Base-by-base conservation (phyloP, 345 rosid genomes). In the Turnera subulata region DNA sequence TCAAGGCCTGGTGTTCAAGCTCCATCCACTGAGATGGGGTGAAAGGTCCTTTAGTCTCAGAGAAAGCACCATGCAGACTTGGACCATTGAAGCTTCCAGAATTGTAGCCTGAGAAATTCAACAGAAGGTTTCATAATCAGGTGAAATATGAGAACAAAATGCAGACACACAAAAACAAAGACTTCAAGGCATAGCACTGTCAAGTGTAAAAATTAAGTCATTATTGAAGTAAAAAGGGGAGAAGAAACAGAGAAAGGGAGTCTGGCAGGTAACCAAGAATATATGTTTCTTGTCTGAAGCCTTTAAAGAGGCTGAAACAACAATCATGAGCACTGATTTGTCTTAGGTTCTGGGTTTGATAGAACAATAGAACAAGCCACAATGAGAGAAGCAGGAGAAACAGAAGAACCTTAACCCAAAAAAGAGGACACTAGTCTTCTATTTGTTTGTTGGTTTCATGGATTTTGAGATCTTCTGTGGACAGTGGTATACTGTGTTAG, bases 1-100 rank as follows among this genome's bases (percentile, higher is more conserved):
- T 89, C 85, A 89, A 73, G 11, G 96, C 95, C 72, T 92, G 98
- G 63, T 89, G 95, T 73, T 92, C 95, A 19, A 92, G 75, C 80
- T 92, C 98, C 73, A 82, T 82, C 96, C 96, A 89, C 66, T 92
- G 98, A 18, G 84, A 78, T 46, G 75, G 78, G 39, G 91, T 82
- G 29, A 82, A 84, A 25, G 85, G 79, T 12, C 87, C 86, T 72
- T 80, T 72, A 0, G 67, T 50, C 15, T 80, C 89, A 46, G 65
- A 21, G 37, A 73, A 59, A 37, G 56, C 53, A 52, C 82, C 84
- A 58, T 69, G 79, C 76, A 70, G 56, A 61, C 55, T 59, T 50
- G 59, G 73, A 55, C 73, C 76, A 57, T 47, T 77, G 56, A 63
- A 67, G 46, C 65, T 69, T 19, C 76, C 81, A 35, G 45, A 64